Percentiles rank a stretch among this genome's conserved stretches.
phyloP scores from a whole-genome alignment of 1,284 basidiomycete species.

The Rhizopogon parksii region DNA sequence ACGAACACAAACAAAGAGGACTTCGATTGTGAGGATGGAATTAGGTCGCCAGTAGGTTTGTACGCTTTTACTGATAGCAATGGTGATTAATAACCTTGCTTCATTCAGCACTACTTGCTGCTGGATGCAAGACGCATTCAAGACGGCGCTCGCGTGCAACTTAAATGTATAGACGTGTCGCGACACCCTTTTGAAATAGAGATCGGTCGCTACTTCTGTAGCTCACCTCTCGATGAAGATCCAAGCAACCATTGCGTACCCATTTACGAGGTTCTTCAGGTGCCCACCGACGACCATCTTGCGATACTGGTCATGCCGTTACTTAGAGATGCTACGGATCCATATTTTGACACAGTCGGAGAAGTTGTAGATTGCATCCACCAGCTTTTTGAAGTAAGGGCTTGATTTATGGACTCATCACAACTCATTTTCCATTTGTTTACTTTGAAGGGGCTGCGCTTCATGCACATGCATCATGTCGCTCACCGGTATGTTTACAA shows the following conservation, averaged over 20 bases:
- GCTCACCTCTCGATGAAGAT: not conserved
- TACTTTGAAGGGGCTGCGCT: slow-evolving; percentile 14
- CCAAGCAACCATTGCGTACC: slow-evolving; percentile 15
- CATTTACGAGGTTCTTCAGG: slow-evolving; percentile 9
- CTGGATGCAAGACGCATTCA: slow-evolving; percentile 12
- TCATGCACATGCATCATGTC: slow-evolving; percentile 17
- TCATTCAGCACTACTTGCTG: not conserved
- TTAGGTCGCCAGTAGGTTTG: not conserved
- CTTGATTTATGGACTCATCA: not conserved
- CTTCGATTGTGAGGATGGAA: slow-evolving; percentile 8
- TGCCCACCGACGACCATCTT: not conserved
- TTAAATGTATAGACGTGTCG: slow-evolving; percentile 9
- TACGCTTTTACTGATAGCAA: not conserved
- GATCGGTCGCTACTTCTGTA: slow-evolving; percentile 10
- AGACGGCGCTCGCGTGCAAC: slow-evolving; percentile 8
- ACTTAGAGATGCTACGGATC: slow-evolving; percentile 6
- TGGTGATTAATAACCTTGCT: not conserved
- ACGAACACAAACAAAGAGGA: not conserved
- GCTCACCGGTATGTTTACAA: slow-evolving; percentile 10
- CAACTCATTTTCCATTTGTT: not conserved
- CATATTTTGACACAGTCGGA: slow-evolving; percentile 14
- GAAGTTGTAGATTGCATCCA: slow-evolving; percentile 14
- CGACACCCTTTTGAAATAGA: slow-evolving; percentile 11
- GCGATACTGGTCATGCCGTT: slow-evolving; percentile 15
- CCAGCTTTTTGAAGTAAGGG: slow-evolving; percentile 14